Evolutionary conservation across 2,329 filamentous ascomycete genomes (phyloP).

Genomic region (Alternaria triticina): DNA sequence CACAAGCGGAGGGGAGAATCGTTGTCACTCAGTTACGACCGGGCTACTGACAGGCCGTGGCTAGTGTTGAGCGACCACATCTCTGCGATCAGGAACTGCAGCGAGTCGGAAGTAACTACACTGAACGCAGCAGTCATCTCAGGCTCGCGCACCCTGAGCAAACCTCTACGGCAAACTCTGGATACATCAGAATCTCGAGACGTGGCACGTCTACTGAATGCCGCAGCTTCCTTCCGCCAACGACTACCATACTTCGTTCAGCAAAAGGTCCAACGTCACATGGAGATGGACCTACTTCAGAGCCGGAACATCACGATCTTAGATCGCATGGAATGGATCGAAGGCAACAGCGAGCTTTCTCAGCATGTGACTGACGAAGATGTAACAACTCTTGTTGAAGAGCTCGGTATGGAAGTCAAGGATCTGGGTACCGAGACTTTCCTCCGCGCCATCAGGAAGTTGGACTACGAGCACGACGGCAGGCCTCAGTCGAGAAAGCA

Average conservation of each 20-base stretch:
- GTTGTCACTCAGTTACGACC: constrained; percentile 77
- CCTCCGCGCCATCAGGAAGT: constrained; percentile 56
- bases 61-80: constrained; percentile 82
- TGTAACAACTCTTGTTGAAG: constrained; percentile 62
- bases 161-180: constrained; percentile 43
- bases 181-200: constrained; percentile 51
- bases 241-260: constrained; percentile 73
- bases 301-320: constrained; percentile 64
- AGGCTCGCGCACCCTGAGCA: constrained; percentile 19
- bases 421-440: constrained; percentile 59
- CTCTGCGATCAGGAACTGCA: constrained; percentile 80
- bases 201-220: constrained; percentile 68
- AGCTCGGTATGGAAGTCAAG: constrained; percentile 60
- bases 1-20: constrained; percentile 86
- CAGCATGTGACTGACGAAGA: constrained; percentile 84
- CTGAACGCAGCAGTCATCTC: constrained; percentile 65
- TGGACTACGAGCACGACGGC: constrained; percentile 50
- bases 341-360: constrained; percentile 78
- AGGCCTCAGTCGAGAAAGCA: constrained; percentile 52
- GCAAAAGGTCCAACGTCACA: constrained; percentile 69
- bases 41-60: constrained; percentile 76
- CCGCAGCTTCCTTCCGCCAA: constrained; percentile 73
- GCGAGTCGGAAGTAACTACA: constrained; percentile 74
- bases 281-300: constrained; percentile 76
- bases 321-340: constrained; percentile 79